These are phyloP conservation scores for Sherardia arvensis DNA, from an alignment of 257 asterid genomes.

Conservation along the genomic window DNA sequence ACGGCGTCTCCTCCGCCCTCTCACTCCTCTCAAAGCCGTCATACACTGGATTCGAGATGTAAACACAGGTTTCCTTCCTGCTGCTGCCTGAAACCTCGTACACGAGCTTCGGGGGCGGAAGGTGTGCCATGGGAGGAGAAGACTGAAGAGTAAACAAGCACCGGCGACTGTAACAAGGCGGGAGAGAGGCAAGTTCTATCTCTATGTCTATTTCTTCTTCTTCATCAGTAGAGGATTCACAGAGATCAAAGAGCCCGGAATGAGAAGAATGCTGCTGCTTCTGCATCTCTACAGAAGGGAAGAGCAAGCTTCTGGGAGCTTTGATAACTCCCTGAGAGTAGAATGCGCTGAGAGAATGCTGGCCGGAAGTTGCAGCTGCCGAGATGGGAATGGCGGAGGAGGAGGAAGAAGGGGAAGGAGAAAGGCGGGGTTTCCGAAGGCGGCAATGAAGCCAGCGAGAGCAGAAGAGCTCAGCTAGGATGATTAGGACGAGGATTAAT, in stretches of 20 bases:
- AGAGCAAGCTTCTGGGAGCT: conserved; percentile 44
- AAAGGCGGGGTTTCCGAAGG: conserved; percentile 5
- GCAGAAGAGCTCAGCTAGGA: conserved; percentile 50
- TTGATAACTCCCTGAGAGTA: conserved; percentile 46
- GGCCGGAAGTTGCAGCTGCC: not conserved
- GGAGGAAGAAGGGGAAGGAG: not conserved
- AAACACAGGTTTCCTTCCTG: conserved; percentile 16
- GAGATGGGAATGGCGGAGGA: not conserved
- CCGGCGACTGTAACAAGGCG: conserved; percentile 2
- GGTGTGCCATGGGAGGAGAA: conserved; percentile 15
- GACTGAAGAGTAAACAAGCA: conserved; percentile 8
- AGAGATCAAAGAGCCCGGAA: not conserved
- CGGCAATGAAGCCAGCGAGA: conserved; percentile 34
- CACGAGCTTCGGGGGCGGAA: conserved; percentile 17
- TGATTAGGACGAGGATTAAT: conserved; percentile 33
- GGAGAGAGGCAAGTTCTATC: not conserved
- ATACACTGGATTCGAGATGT: conserved; percentile 55
- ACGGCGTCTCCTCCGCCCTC: conserved; percentile 30
- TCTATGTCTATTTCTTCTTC: not conserved
- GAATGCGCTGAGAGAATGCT: conserved; percentile 32
- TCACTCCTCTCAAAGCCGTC: conserved; percentile 19
- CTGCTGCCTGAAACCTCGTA: conserved; percentile 5
- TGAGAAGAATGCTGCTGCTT: conserved; percentile 13
- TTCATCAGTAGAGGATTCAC: conserved; percentile 3
- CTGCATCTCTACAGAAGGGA: conserved; percentile 33